These are phyloP conservation scores for Aureobasidium sp. DNA, from an alignment of 2,329 filamentous ascomycete species.

Conservation along the genomic window DNA sequence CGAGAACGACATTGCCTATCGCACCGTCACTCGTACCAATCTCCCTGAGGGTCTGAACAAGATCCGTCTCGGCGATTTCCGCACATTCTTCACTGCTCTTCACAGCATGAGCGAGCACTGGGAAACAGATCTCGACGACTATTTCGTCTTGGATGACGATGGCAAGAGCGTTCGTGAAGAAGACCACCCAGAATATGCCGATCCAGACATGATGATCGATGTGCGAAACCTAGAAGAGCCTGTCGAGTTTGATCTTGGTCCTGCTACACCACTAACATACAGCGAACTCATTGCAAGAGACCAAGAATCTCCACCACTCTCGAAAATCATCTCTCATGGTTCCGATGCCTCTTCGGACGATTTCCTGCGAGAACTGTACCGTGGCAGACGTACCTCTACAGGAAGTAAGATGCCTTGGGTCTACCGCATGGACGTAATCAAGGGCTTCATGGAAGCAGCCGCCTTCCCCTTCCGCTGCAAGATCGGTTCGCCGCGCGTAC, in stretches of 20 bases:
- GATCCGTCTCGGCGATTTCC: conserved; percentile 46
- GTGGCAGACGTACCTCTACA: conserved; percentile 49
- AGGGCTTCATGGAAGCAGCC: conserved; percentile 49
- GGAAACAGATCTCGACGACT: conserved; percentile 52
- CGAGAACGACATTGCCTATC: conserved; percentile 50
- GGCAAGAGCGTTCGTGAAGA: conserved; percentile 9
- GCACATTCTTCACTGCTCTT: conserved; percentile 53
- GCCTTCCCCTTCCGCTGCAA: conserved; percentile 52
- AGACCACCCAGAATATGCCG: neutral
- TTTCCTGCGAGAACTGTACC: conserved; percentile 35
- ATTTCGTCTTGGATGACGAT: conserved; percentile 28
- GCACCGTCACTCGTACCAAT: conserved; percentile 45
- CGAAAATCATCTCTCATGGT: neutral
- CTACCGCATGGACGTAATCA: conserved; percentile 48
- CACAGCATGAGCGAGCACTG: conserved; percentile 55
- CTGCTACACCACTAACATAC: neutral
- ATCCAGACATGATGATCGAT: conserved; percentile 8
- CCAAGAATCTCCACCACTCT: conserved; percentile 4
- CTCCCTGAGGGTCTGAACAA: conserved; percentile 31
- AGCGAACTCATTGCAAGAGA: conserved; percentile 10
- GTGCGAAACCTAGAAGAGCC: conserved; percentile 2
- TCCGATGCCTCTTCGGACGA: conserved; percentile 13
- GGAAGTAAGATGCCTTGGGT: conserved; percentile 52
- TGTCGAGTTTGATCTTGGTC: neutral
- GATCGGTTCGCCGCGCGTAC: conserved; percentile 35